These are phyloP conservation scores for Ganoderma boninense DNA, from an alignment of 1,284 basidiomycete species.

Conservation along the genomic window DNA sequence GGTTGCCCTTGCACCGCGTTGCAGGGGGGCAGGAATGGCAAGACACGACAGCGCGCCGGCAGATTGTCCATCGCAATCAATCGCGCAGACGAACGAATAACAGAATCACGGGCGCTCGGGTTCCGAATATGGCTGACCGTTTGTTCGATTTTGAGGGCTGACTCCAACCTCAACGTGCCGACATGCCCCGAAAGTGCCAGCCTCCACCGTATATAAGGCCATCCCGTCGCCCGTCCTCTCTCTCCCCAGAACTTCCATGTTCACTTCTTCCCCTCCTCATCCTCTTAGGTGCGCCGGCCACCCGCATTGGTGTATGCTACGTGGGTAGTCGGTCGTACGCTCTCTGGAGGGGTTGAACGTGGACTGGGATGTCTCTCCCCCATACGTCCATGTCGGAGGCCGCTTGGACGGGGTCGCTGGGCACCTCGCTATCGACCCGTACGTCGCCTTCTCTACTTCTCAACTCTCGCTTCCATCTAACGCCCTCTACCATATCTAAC, in stretches of 20 bases:
- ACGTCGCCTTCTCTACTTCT: not conserved
- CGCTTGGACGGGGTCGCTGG: not conserved
- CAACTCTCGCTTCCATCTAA: not conserved
- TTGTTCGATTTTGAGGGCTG: not conserved
- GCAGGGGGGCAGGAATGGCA: not conserved
- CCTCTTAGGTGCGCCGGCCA: not conserved
- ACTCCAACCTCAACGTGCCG: not conserved
- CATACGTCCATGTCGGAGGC: not conserved
- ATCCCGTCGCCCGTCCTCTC: not conserved
- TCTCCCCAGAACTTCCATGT: constrained; percentile 16
- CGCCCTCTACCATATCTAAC: no score
- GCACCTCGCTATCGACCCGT: not conserved
- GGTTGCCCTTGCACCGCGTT: not conserved
- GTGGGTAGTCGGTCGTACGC: constrained; percentile 2
- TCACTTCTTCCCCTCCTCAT: not conserved
- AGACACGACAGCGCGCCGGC: not conserved
- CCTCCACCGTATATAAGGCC: not conserved
- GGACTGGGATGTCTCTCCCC: constrained; percentile 4
- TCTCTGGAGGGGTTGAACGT: not conserved
- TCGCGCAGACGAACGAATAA: not conserved
- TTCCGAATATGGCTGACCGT: not conserved
- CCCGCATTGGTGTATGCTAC: not conserved
- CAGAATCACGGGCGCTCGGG: not conserved
- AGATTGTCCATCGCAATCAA: not conserved
- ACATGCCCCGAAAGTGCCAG: not conserved